Percentiles rank a stretch among this genome's conserved stretches.
phyloP scores from a whole-genome alignment of 1,284 basidiomycete species.

The Clitocybe nebularis region DNA sequence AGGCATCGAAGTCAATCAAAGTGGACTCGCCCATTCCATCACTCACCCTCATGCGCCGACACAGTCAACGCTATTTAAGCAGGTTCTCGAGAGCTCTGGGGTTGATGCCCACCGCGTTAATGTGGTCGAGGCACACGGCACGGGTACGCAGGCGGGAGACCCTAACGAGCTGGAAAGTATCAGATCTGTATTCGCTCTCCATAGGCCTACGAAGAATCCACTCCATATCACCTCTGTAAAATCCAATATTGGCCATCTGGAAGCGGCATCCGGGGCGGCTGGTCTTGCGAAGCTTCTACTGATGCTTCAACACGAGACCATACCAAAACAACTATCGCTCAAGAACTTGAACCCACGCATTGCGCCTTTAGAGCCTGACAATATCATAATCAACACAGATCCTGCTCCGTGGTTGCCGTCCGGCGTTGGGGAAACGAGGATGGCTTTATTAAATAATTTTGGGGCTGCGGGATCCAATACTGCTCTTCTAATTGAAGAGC shows the following conservation, averaged over 20 bases:
- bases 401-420: slow-evolving; percentile 38
- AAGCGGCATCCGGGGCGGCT: slow-evolving; percentile 70
- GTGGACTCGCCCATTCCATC: slow-evolving; percentile 58
- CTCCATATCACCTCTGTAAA: slow-evolving; percentile 68
- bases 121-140: slow-evolving; percentile 70
- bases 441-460: slow-evolving; percentile 69
- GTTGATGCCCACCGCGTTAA: slow-evolving; percentile 45
- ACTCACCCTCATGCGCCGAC: slow-evolving; percentile 66
- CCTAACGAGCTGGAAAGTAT: slow-evolving; percentile 61
- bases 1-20: slow-evolving; percentile 68
- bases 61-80: slow-evolving; percentile 50
- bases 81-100: slow-evolving; percentile 43
- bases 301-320: slow-evolving; percentile 54
- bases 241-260: slow-evolving; percentile 69
- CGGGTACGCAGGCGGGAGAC: slow-evolving; percentile 69
- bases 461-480: slow-evolving; percentile 72
- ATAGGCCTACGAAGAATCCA: slow-evolving; percentile 40
- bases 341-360: slow-evolving; percentile 55
- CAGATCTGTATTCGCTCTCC: slow-evolving; percentile 46
- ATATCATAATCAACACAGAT: slow-evolving; percentile 44
- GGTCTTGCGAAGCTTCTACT: slow-evolving; percentile 67
- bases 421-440: slow-evolving; percentile 30
- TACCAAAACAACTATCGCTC: slow-evolving; percentile 61
- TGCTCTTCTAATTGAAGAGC: slow-evolving; percentile 58
- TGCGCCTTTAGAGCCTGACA: slow-evolving; percentile 41